phyloP scores from a whole-genome alignment of 148 eudicot species.

The Agrostemma githago region DNA sequence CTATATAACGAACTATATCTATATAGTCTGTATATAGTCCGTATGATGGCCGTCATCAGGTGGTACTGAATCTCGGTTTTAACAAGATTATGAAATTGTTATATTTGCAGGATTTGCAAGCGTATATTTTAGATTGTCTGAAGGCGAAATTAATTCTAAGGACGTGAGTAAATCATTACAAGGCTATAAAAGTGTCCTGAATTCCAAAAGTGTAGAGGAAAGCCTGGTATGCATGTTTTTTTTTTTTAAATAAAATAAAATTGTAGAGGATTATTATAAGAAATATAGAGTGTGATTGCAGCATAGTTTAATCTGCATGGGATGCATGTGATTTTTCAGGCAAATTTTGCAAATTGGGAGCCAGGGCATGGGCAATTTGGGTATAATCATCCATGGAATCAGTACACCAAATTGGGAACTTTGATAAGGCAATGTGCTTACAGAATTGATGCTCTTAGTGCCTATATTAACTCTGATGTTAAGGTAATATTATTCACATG shows the following conservation, averaged over 20 bases:
- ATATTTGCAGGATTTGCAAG: slow-evolving; percentile 38
- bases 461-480: slow-evolving; percentile 20
- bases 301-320: neutral
- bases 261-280: neutral
- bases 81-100: neutral
- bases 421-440: slow-evolving; percentile 41
- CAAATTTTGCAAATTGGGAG: slow-evolving; percentile 55
- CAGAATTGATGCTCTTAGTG: slow-evolving; percentile 39
- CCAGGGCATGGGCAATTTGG: slow-evolving; percentile 43
- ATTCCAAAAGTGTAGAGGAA: slow-evolving; percentile 39
- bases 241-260: too few relatives aligned
- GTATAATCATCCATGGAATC: slow-evolving; percentile 46
- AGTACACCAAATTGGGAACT: slow-evolving; percentile 39
- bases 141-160: slow-evolving; percentile 7
- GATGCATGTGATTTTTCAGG: slow-evolving; percentile 22
- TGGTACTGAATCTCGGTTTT: too few relatives aligned
- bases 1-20: too few relatives aligned
- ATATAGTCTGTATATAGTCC: too few relatives aligned
- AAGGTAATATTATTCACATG: slow-evolving; percentile 24
- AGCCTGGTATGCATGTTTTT: slow-evolving; percentile 29
- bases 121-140: slow-evolving; percentile 23
- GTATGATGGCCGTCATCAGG: too few relatives aligned
- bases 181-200: slow-evolving; percentile 34
- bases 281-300: neutral
- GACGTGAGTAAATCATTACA: slow-evolving; percentile 24